Percentiles rank a stretch among this genome's conserved stretches.
Evolutionary conservation across 2,329 filamentous ascomycete genomes (phyloP).

Genomic region (Colletotrichum sp.): DNA sequence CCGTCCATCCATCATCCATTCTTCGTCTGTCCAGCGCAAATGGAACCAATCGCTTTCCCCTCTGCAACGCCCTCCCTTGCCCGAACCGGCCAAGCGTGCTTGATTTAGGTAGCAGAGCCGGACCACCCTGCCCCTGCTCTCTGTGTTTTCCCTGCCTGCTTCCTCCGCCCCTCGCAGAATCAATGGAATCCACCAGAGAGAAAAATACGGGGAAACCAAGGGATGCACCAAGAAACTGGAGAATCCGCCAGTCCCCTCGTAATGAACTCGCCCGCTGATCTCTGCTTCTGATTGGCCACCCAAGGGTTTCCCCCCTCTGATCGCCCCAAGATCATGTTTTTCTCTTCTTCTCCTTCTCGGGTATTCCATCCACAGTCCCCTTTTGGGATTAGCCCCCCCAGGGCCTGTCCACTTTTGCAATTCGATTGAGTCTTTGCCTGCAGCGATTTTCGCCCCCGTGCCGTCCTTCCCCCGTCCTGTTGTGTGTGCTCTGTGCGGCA

Average conservation of each 20-base stretch:
- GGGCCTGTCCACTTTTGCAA: constrained; percentile 14
- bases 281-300: background rate
- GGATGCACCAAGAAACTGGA: background rate
- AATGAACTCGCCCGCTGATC: background rate
- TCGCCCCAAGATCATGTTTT: background rate
- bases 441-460: constrained; percentile 14
- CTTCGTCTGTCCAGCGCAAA: background rate
- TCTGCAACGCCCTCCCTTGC: background rate
- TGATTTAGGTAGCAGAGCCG: background rate
- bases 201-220: background rate
- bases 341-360: background rate
- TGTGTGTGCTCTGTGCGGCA: background rate
- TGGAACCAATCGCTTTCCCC: background rate
- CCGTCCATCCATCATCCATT: background rate
- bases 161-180: background rate
- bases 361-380: background rate
- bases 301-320: background rate
- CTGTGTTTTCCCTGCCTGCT: background rate
- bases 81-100: background rate
- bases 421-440: constrained; percentile 13
- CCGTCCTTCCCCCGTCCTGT: background rate
- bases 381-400: background rate
- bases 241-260: background rate
- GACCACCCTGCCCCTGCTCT: background rate
- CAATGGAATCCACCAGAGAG: background rate